Percentiles rank a stretch among this genome's conserved stretches.
phyloP scores from a whole-genome alignment of 371 early-diverging fungal genomes.

The Lichtheimia hyalospora region DNA sequence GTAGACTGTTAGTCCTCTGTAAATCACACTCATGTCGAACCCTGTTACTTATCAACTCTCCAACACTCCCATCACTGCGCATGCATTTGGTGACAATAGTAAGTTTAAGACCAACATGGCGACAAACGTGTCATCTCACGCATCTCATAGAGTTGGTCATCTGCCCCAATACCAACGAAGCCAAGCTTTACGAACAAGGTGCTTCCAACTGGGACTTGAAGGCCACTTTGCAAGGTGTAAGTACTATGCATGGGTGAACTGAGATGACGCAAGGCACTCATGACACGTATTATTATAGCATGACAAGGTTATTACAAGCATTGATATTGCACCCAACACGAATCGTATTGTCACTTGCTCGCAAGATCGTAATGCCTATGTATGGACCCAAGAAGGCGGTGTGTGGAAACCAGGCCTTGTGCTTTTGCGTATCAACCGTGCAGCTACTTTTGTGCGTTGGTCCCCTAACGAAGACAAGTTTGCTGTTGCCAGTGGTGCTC shows the following conservation, averaged over 20 bases:
- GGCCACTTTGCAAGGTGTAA: conserved; percentile 76
- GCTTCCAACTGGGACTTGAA: conserved; percentile 62
- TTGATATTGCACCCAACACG: conserved; percentile 96
- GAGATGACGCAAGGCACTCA: background rate
- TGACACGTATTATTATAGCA: conserved; percentile 58
- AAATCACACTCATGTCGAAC: conserved; percentile 45
- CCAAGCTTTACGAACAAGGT: conserved; percentile 79
- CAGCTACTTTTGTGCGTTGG: conserved; percentile 95
- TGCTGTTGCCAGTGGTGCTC: conserved; percentile 94
- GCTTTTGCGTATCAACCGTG: conserved; percentile 92
- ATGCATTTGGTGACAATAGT: conserved; percentile 89
- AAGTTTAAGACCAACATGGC: conserved; percentile 12
- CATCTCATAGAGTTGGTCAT: conserved; percentile 79
- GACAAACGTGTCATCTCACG: background rate
- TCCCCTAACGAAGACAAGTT: conserved; percentile 97
- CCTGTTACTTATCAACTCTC: conserved; percentile 64
- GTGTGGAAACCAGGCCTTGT: conserved; percentile 95
- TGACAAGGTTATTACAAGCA: conserved; percentile 92
- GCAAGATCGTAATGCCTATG: conserved; percentile 98
- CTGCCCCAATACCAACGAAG: conserved; percentile 88
- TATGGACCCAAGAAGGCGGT: conserved; percentile 83
- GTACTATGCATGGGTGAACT: conserved; percentile 1
- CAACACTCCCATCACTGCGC: conserved; percentile 84
- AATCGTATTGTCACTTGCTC: conserved; percentile 96
- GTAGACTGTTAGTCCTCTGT: conserved; percentile 19